Base-by-base conservation (phyloP, 2,329 filamentous ascomycete species). In the Diaporthe citrichinensis region DNA sequence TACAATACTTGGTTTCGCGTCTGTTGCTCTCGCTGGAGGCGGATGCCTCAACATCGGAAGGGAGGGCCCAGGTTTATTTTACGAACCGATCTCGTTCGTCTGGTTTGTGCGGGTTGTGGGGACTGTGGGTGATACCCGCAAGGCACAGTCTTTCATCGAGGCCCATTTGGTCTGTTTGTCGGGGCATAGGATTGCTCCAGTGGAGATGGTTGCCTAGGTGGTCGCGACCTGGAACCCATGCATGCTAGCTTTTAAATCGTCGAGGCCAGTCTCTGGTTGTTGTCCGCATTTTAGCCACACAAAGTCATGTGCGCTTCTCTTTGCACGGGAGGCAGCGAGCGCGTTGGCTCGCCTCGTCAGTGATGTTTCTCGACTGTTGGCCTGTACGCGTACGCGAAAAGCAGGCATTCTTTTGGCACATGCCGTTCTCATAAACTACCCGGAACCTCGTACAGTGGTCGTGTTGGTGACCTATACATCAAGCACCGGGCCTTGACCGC, bases 401-500 rank as follows among this genome's bases (percentile, higher is more conserved):
- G 25, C 41, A 34, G 8, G 20, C 25, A n/a, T 14, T 2, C 20
- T 0, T 49, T 67, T 25, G 15, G 10, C 28, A 9, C 20, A 23
- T 14, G 28, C 17, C 10, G 9, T 15, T 8, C 23, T 6, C 20
- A 23, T 20, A 10, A 10, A 17, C 3, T 8, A 51, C 6, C 44
- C 6, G 2, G 28, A 31, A 25, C 17, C 5, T 7, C 62, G 2
- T 34, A n/a, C 31, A 17, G 23, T 5, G 44, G 7, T 15, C 49
- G 41, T 20, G 15, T 15, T 12, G 28, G 17, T n/a, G 31, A 65
- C n/a, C 53, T 61, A 77, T 2, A 72, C 57, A 23, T 76, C 68
- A 31, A 78, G 49, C 1, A 74, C 86, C 51, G 90, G 90, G 3
- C 90, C 90, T 59, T 87, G 80, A 34, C 87, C 83, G 0, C 90